Base-by-base conservation (phyloP, 2,329 filamentous ascomycete genomes). In the Gyromitra esculenta region DNA sequence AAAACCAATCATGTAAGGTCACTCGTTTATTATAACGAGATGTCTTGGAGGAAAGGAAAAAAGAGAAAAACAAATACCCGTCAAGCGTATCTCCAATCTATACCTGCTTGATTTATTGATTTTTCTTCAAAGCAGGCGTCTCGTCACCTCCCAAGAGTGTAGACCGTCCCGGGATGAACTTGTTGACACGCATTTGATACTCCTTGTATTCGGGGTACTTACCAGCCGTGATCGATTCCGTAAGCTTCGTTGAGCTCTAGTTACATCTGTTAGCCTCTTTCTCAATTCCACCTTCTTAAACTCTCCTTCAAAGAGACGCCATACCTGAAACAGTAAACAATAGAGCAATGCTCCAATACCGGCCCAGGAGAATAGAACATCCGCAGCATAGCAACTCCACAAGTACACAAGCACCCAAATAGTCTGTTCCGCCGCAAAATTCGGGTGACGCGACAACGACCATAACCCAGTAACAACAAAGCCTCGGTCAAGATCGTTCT, bases 181-280 rank as follows among this genome's bases (percentile, higher is more conserved):
- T 93, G 77, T 92, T 91, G 2, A 98, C 93, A 73, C 91, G 88
- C 79, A 88, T 87, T 85, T 97, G 93, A 82, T 99, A 99, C 39
- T 91, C 86, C 79, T 87, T 86, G 84, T 99, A 99, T 81, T 97
- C 93, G 0, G 92, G 87, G 82, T 99, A 99, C 83, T 98, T 99
- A 69, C 87, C 85, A 1, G 89, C 85, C 1, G 91, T 94, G 80
- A 98, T 91, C 56, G 86, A 82, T 85, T 99, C 96, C 0, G 96
- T 98, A 52, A 99, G 87, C 85, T 88, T 91, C 0, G 94, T 97
- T 79, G 94, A 97, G 35, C 88, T 91, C 66, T 69, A 9, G 21
- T 52, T 2, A 18, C 11, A 48, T 31, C 13, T 39, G n/a, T 69
- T 60, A 60, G 66, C 25, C 25, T 50, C 31, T 31, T 60, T 39